These are phyloP conservation scores for Neonectria neomacrospora DNA, from an alignment of 2,329 filamentous ascomycete species.

Conservation along the genomic window DNA sequence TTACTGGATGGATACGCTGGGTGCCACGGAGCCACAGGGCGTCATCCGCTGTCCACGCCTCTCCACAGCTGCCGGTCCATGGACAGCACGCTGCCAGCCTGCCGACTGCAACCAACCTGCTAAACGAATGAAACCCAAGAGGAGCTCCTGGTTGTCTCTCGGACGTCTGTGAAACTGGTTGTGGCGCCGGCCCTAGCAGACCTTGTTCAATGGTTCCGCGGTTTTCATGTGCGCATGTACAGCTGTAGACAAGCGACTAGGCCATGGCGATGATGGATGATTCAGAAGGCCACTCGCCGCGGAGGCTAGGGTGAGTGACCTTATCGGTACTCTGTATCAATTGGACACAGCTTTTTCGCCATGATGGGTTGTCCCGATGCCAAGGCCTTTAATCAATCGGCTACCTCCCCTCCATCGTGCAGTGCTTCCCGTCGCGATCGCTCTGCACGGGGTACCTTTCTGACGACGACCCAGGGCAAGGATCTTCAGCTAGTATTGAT, in stretches of 20 bases:
- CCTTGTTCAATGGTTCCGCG: neutral
- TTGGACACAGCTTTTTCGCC: neutral
- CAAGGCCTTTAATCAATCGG: conserved; percentile 12
- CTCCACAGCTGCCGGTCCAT: neutral
- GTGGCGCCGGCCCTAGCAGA: neutral
- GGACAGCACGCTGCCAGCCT: neutral
- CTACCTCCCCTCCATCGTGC: neutral
- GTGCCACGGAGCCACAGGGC: neutral
- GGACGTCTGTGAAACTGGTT: neutral
- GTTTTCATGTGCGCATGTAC: conserved; percentile 1
- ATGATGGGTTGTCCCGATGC: conserved; percentile 12
- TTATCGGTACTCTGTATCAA: neutral
- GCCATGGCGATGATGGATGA: neutral
- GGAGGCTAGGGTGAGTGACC: neutral
- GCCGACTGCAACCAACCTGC: neutral
- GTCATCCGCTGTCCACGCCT: neutral
- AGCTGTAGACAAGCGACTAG: neutral
- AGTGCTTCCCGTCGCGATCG: neutral
- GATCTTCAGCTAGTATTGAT: conserved; percentile 6
- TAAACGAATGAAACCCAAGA: neutral
- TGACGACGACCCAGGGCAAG: neutral
- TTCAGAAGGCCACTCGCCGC: neutral
- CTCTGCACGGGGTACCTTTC: neutral
- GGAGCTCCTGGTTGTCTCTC: neutral
- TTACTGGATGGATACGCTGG: conserved; percentile 1